A percentile compares a stretch with the other conserved stretches of the same genome.
Evolutionary conservation across 306 rosid species (phyloP).

Genomic region (Macrotyloma uniflorum): DNA sequence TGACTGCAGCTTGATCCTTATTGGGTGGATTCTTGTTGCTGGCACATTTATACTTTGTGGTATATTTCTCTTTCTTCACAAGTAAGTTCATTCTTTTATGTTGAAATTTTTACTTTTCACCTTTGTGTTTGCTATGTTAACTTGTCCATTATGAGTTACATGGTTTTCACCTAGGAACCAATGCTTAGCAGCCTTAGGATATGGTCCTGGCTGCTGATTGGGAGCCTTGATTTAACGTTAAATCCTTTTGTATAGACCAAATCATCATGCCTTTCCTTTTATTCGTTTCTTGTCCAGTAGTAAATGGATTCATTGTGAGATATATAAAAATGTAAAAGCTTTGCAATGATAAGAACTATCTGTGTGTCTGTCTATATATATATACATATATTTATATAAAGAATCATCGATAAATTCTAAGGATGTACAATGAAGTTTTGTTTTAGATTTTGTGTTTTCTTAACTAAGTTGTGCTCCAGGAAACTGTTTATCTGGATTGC

Average conservation of each 20-base stretch:
- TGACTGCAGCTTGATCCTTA: slow-evolving; percentile 59
- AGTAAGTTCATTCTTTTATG: slow-evolving; percentile 51
- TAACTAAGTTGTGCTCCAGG: background rate
- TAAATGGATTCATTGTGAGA: slow-evolving; percentile 3
- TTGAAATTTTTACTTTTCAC: slow-evolving; percentile 13
- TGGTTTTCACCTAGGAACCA: background rate
- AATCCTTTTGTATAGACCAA: background rate
- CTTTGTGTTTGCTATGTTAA: slow-evolving; percentile 13
- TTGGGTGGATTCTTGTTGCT: slow-evolving; percentile 78
- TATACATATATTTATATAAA: background rate
- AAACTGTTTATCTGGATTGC: background rate
- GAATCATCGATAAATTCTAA: background rate
- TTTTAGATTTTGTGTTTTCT: slow-evolving; percentile 1
- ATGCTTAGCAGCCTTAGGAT: background rate
- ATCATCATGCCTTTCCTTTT: background rate
- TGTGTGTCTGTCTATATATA: too few relatives aligned
- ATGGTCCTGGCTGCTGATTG: background rate
- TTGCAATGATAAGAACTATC: too few relatives aligned
- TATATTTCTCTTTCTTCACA: slow-evolving; percentile 75
- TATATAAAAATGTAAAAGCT: too few relatives aligned
- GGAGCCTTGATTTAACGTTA: background rate
- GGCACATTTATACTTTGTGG: slow-evolving; percentile 74
- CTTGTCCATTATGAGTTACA: background rate
- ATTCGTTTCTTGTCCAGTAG: background rate
- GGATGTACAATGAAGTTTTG: background rate